These are phyloP conservation scores for Bruguiera sexangula DNA, from an alignment of 345 rosid genomes.

Conservation along the genomic window DNA sequence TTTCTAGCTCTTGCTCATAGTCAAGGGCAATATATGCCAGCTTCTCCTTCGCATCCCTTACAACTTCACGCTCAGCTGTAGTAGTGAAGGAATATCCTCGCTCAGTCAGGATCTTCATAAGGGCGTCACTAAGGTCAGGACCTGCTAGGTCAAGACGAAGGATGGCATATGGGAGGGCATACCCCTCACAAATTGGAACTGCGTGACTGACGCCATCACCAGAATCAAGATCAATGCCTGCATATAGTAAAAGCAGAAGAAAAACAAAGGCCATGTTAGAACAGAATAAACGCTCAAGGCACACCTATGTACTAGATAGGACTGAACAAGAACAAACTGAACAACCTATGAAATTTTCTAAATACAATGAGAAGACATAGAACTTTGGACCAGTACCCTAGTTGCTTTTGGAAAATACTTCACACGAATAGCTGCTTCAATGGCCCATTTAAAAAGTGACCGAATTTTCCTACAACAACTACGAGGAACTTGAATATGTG, in stretches of 20 bases:
- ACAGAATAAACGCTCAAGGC: no score
- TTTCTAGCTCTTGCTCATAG: conserved; percentile 65
- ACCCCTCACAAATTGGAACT: conserved; percentile 62
- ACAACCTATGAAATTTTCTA: no score
- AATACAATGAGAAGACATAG: no score
- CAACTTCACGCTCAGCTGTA: conserved; percentile 70
- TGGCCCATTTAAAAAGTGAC: no score
- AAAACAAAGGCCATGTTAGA: no score
- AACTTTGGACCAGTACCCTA: no score
- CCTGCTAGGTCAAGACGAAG: conserved; percentile 61
- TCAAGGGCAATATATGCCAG: conserved; percentile 64
- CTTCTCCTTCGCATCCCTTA: conserved; percentile 69
- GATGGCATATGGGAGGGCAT: conserved; percentile 64
- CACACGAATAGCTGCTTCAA: no score
- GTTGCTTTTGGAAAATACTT: no score
- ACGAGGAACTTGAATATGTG: no score
- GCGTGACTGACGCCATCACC: conserved; percentile 74
- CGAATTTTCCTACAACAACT: no score
- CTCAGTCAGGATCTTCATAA: conserved; percentile 58
- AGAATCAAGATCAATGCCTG: conserved; percentile 62
- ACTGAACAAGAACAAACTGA: no score
- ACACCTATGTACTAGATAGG: no score
- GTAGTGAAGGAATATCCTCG: conserved; percentile 74
- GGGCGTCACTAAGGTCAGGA: conserved; percentile 56
- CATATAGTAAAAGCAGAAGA: neutral